A percentile compares a stretch with the other conserved stretches of the same genome.
phyloP scores from a whole-genome alignment of 768 basidiomycete genomes.

The Russula sp. region DNA sequence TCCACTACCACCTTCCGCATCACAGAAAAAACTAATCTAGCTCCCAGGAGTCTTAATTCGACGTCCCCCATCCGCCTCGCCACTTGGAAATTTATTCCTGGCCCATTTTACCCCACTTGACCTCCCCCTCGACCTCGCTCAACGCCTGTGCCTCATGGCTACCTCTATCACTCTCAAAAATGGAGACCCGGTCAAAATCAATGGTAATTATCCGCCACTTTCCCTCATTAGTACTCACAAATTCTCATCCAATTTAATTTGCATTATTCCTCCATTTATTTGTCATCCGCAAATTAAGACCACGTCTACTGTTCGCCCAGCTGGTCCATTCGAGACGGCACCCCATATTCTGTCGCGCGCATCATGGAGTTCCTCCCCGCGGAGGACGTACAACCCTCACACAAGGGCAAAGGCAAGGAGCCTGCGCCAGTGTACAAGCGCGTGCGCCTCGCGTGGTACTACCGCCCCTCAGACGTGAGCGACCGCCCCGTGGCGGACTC shows the following conservation, averaged over 20 bases:
- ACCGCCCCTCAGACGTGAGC: slow-evolving; percentile 93
- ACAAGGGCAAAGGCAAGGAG: slow-evolving; percentile 61
- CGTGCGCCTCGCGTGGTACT: slow-evolving; percentile 93
- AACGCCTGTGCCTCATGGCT: slow-evolving; percentile 42
- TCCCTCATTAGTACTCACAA: slow-evolving; percentile 28
- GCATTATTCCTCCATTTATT: slow-evolving; percentile 4
- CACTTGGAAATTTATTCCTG: slow-evolving; percentile 18
- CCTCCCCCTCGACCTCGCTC: slow-evolving; percentile 29
- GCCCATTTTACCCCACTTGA: slow-evolving; percentile 15
- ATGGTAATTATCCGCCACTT: slow-evolving; percentile 54
- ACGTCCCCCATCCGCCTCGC: not conserved
- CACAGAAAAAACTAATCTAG: slow-evolving; percentile 15
- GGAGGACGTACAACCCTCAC: slow-evolving; percentile 49
- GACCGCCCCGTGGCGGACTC: slow-evolving; percentile 89
- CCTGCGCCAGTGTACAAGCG: slow-evolving; percentile 66
- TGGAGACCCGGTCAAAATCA: slow-evolving; percentile 80
- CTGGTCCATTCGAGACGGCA: slow-evolving; percentile 89
- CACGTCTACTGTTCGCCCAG: slow-evolving; percentile 96
- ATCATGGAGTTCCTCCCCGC: slow-evolving; percentile 96
- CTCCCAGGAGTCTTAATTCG: slow-evolving; percentile 1
- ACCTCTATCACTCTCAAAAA: slow-evolving; percentile 64
- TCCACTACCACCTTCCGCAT: slow-evolving; percentile 17
- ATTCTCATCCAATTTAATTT: slow-evolving; percentile 34
- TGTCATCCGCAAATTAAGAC: slow-evolving; percentile 49
- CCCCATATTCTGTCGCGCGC: slow-evolving; percentile 92